Percentiles rank a stretch among this genome's conserved stretches.
phyloP scores from a whole-genome alignment of 2,329 filamentous ascomycete species.

The Drechslera avenae region DNA sequence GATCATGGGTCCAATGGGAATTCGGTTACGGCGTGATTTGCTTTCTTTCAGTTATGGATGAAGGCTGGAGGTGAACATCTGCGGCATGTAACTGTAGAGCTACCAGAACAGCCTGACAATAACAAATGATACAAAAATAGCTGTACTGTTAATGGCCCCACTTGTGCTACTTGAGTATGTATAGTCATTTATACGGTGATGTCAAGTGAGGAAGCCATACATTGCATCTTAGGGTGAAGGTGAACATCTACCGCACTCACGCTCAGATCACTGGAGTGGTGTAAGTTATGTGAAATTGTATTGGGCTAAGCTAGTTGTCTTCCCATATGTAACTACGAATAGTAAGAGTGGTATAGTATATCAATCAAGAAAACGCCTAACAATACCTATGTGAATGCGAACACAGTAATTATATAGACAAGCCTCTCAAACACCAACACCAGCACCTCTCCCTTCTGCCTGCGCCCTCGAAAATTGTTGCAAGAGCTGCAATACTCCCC shows the following conservation, averaged over 20 bases:
- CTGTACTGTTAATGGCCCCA: neutral
- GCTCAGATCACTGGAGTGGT: too few relatives aligned
- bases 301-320: neutral
- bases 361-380: constrained; percentile 1
- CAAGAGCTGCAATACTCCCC: constrained; percentile 67
- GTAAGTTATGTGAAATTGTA: too few relatives aligned
- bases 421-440: constrained; percentile 36
- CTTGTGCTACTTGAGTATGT: too few relatives aligned
- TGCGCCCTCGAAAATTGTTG: constrained; percentile 71
- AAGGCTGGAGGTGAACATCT: constrained; percentile 35
- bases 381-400: constrained; percentile 7
- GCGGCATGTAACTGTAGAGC: constrained; percentile 36
- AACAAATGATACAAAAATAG: constrained; percentile 37
- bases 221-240: too few relatives aligned
- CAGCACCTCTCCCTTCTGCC: constrained; percentile 53
- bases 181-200: neutral
- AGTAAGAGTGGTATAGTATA: constrained; percentile 7
- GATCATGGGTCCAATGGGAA: constrained; percentile 44
- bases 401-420: constrained; percentile 1
- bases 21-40: constrained; percentile 47
- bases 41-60: constrained; percentile 43
- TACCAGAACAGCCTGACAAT: constrained; percentile 40
- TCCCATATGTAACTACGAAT: constrained; percentile 4
- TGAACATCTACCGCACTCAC: too few relatives aligned
- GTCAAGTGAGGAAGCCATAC: neutral